A percentile compares a stretch with the other conserved stretches of the same genome.
Evolutionary conservation across 306 rosid genomes (phyloP).

Genomic region (Rosa rugosa): DNA sequence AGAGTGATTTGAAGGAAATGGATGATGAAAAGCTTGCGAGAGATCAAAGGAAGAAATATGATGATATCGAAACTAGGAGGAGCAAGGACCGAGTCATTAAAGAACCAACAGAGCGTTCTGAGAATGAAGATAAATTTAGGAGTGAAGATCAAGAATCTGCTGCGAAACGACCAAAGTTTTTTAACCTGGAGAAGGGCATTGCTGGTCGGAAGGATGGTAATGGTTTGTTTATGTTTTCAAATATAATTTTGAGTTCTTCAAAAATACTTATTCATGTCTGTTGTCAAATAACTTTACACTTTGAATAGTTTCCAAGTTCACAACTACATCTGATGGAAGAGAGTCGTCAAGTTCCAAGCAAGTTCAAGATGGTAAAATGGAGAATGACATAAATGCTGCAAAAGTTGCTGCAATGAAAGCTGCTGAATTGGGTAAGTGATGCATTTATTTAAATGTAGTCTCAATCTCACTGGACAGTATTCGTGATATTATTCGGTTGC

Average conservation of each 20-base stretch:
- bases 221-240: not conserved
- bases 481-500: not conserved
- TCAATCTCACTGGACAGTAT: not conserved
- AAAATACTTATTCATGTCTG: not conserved
- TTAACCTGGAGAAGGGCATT: constrained; percentile 44
- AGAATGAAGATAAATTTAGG: constrained; percentile 21
- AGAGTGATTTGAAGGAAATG: constrained; percentile 47
- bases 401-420: constrained; percentile 96
- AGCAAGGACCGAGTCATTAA: constrained; percentile 45
- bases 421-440: constrained; percentile 78
- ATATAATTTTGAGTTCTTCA: not conserved
- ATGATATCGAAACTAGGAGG: constrained; percentile 38
- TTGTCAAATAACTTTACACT: not conserved
- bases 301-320: constrained; percentile 38
- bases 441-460: constrained; percentile 4
- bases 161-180: constrained; percentile 56
- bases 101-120: constrained; percentile 43
- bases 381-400: constrained; percentile 67
- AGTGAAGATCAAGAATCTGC: constrained; percentile 50
- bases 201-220: constrained; percentile 53
- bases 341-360: constrained; percentile 31
- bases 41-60: constrained; percentile 46
- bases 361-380: constrained; percentile 46
- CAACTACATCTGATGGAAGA: constrained; percentile 40
- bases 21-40: constrained; percentile 42